Evolutionary conservation across 495 filamentous ascomycete genomes (phyloP).

Genomic region (Aspergillus sparsus): DNA sequence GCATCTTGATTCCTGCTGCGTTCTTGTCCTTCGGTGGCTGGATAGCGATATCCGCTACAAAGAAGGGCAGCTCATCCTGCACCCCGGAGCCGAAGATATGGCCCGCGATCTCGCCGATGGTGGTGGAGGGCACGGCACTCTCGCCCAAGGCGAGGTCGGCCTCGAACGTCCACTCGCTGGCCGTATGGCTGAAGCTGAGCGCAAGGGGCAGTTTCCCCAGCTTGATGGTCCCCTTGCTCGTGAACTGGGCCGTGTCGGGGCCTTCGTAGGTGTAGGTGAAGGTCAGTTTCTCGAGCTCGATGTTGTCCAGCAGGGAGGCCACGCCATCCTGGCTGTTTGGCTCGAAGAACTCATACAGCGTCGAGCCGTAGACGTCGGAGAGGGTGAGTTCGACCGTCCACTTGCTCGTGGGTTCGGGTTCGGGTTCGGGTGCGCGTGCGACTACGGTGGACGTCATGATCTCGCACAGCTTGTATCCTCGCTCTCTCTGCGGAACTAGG

Average conservation of each 20-base stretch:
- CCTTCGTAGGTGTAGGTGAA: slow-evolving; percentile 25
- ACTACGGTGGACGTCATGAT: not conserved
- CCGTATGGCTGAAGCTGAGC: slow-evolving; percentile 15
- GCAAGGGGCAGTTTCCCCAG: slow-evolving; percentile 25
- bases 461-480: not conserved
- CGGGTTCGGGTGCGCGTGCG: no score
- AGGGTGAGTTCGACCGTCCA: not conserved
- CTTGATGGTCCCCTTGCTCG: slow-evolving; percentile 19
- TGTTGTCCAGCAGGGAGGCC: slow-evolving; percentile 16
- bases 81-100: slow-evolving; percentile 4
- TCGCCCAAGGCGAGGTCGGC: not conserved
- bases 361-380: slow-evolving; percentile 7
- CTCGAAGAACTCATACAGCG: slow-evolving; percentile 25
- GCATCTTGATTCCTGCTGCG: not conserved
- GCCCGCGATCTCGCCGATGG: not conserved
- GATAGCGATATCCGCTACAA: slow-evolving; percentile 3
- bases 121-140: not conserved
- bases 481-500: not conserved
- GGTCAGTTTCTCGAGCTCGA: slow-evolving; percentile 16
- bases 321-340: slow-evolving; percentile 9
- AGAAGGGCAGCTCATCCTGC: not conserved
- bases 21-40: not conserved
- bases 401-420: not conserved
- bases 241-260: slow-evolving; percentile 12
- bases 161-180: slow-evolving; percentile 19